Conservation (phyloP, 352 stramenopile species). For the Phytophthora cryptogea region DNA sequence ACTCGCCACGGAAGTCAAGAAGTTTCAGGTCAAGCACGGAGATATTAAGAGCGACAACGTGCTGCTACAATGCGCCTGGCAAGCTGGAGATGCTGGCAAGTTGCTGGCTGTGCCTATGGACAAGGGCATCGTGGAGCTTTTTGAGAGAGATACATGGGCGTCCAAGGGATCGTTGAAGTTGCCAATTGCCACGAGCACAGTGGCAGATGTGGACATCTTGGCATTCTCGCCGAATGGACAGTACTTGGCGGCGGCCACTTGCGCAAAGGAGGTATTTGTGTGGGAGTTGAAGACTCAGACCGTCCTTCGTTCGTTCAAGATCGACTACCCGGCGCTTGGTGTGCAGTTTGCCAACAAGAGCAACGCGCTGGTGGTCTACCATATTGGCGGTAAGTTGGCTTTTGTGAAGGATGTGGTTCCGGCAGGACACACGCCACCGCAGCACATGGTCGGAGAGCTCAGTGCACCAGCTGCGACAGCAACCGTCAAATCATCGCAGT, state of each 20-base stretch:
- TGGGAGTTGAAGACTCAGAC: constrained; percentile 60
- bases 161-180: constrained; percentile 50
- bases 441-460: constrained; percentile 35
- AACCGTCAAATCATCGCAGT: constrained; percentile 11
- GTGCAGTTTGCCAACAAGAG: constrained; percentile 63
- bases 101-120: constrained; percentile 69
- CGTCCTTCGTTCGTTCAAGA: constrained; percentile 58
- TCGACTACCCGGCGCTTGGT: constrained; percentile 60
- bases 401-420: constrained; percentile 74
- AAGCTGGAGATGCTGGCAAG: constrained; percentile 33
- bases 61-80: constrained; percentile 68
- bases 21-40: constrained; percentile 60
- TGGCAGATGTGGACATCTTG: constrained; percentile 68
- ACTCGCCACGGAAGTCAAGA: constrained; percentile 45
- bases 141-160: constrained; percentile 52
- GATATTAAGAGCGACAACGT: constrained; percentile 71
- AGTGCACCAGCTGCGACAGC: constrained; percentile 1
- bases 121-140: constrained; percentile 74
- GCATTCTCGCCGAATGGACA: constrained; percentile 82
- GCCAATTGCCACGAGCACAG: constrained; percentile 58
- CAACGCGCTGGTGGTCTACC: constrained; percentile 63
- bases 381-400: constrained; percentile 61
- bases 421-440: constrained; percentile 54
- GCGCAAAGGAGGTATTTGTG: constrained; percentile 76
- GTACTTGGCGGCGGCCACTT: constrained; percentile 69